Base-by-base conservation (phyloP, 805 yeast species). In the Candida quercuum region DNA sequence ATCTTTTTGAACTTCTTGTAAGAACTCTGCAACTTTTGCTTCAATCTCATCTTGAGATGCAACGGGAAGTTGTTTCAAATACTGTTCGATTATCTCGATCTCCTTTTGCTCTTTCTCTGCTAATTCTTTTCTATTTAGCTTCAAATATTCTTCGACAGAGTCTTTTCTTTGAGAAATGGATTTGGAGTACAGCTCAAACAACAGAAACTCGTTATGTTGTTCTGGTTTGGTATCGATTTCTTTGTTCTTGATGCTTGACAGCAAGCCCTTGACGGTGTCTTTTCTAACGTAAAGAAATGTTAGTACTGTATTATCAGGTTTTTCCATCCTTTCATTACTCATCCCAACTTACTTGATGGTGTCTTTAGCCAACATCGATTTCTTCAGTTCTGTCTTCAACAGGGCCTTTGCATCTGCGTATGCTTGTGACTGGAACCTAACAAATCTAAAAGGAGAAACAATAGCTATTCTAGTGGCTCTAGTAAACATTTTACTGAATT, bases 61-160 rank as follows among this genome's bases (percentile, higher is more conserved):
- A 14, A 76, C 70, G 8, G 78, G 75, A 17, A 78, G 54, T 21
- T 56, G 47, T 2, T 41, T 33, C 32, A 68, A 48, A 35, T 75
- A 69, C 13, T 52, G 46, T 20, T 67, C 46, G 29, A 79, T 64
- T 24, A 75, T 52, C 0, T 43, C 55, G 21, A 68, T 48, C 55
- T 78, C 82, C 15, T 56, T 51, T 17, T 54, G 47, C 56, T 79
- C 86, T 37, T 67, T 69, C n/a, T 65, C 71, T 2, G 69, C 79
- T 41, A 78, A 57, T 42, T 79, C 85, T 3, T 49, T 54, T 45
- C 86, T 67, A 9, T 63, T 55, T 36, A 72, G 71, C 14, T 59
- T 56, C 11, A 47, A 34, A 48, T 70, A 79, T 47, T 75, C 75
- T 10, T 54, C 60, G 31, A 69, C 67, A 1, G 81, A 69, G 40